Percentiles rank a stretch among this genome's conserved stretches.
Evolutionary conservation across 202 grass and related monocot species (phyloP).

Genomic region (Zoysia matrella): DNA sequence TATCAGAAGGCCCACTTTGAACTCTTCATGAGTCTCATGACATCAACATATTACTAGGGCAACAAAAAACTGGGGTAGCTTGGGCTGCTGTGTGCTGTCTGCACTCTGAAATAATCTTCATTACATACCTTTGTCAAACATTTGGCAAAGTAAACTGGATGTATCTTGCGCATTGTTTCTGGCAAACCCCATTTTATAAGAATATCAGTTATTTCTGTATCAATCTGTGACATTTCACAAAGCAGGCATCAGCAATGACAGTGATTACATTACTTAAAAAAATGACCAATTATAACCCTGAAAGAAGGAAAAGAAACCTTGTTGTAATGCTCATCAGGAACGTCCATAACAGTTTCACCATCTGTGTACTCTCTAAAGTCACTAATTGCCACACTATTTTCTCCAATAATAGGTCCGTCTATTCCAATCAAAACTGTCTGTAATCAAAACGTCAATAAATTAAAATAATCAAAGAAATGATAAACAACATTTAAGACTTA

Average conservation of each 20-base stretch:
- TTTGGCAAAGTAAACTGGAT: slow-evolving; percentile 91
- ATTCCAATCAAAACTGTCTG: slow-evolving; percentile 92
- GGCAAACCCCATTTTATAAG: slow-evolving; percentile 99
- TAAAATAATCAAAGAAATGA: slow-evolving; percentile 20
- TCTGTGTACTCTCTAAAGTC: slow-evolving; percentile 63
- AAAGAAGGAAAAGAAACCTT: slow-evolving; percentile 58
- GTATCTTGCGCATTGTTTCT: slow-evolving; percentile 69
- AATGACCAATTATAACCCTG: slow-evolving; percentile 5
- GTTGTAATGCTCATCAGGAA: slow-evolving; percentile 54
- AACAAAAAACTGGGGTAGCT: not conserved
- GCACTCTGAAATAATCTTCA: slow-evolving; percentile 2
- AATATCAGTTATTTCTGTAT: slow-evolving; percentile 87
- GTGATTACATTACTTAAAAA: slow-evolving; percentile 22
- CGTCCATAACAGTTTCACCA: slow-evolving; percentile 49
- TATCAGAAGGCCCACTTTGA: not conserved
- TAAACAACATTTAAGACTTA: slow-evolving; percentile 14
- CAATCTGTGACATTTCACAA: slow-evolving; percentile 70
- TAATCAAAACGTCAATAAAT: slow-evolving; percentile 55
- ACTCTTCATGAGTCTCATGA: not conserved
- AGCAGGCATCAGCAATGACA: slow-evolving; percentile 41
- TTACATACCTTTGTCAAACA: slow-evolving; percentile 79
- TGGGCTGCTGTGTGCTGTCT: not conserved
- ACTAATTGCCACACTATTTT: slow-evolving; percentile 50
- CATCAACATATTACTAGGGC: not conserved
- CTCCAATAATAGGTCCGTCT: slow-evolving; percentile 57